A percentile compares a stretch with the other conserved stretches of the same genome.
phyloP scores from a whole-genome alignment of 257 asterid species.

The Solanum ossicruentum region DNA sequence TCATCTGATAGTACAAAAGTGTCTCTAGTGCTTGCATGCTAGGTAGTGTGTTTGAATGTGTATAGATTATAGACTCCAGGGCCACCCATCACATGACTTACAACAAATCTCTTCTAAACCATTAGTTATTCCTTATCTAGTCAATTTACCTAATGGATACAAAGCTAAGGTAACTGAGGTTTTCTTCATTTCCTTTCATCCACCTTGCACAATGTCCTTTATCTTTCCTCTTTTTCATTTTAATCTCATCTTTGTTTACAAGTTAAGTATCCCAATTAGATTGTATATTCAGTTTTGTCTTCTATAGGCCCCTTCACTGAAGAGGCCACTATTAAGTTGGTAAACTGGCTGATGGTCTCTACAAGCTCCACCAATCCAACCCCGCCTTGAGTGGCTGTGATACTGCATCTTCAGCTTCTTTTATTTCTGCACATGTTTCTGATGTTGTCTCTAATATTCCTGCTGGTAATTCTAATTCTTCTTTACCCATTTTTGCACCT shows the following conservation, averaged over 20 bases:
- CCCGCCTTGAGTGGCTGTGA: no score
- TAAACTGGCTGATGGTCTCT: background rate
- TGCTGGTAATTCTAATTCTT: background rate
- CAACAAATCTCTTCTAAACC: background rate
- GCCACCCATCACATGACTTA: background rate
- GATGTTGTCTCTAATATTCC: no score
- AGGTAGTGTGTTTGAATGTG: background rate
- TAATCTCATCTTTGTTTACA: background rate
- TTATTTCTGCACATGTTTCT: no score
- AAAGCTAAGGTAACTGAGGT: background rate
- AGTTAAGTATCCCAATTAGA: background rate
- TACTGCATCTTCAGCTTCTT: no score
- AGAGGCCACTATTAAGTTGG: background rate
- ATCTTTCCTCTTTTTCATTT: background rate
- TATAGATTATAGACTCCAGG: background rate
- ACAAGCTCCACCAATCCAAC: background rate
- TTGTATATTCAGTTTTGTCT: background rate
- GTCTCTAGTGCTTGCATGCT: background rate
- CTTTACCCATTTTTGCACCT: background rate
- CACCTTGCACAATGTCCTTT: background rate
- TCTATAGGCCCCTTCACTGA: background rate
- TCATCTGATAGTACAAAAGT: no score
- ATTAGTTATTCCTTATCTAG: background rate
- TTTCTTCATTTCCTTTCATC: background rate
- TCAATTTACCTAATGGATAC: background rate